Conservation (phyloP, 345 rosid genomes). For the Mallotus nudiflorus region DNA sequence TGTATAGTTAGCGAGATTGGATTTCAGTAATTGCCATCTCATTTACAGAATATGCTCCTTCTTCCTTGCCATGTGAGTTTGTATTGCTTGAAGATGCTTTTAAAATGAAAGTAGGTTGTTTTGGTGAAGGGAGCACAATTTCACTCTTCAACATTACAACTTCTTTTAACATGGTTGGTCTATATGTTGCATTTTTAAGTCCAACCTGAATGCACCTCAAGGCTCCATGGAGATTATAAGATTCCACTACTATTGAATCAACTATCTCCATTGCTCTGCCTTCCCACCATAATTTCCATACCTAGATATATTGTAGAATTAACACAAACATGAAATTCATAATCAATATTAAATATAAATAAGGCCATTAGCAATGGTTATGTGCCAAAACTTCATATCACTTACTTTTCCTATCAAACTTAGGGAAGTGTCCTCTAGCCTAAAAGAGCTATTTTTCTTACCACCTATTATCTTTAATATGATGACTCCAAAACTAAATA, state of each 20-base stretch:
- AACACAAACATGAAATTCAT: too few relatives aligned
- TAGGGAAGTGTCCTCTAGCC: not conserved
- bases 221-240: not conserved
- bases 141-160: too few relatives aligned
- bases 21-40: not conserved
- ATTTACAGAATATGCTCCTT: too few relatives aligned
- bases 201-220: constrained; percentile 10
- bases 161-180: too few relatives aligned
- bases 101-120: constrained; percentile 3
- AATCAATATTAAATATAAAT: too few relatives aligned
- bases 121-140: too few relatives aligned
- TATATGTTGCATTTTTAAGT: too few relatives aligned
- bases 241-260: too few relatives aligned
- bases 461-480: too few relatives aligned
- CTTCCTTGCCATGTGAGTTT: not conserved
- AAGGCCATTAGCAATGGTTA: too few relatives aligned
- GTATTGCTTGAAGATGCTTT: not conserved
- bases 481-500: too few relatives aligned
- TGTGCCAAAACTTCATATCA: not conserved
- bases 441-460: not conserved
- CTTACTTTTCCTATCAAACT: constrained; percentile 20
- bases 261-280: constrained; percentile 9
- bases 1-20: not conserved
- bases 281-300: constrained; percentile 19
- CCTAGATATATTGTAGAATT: constrained; percentile 8